Conservation (phyloP, 352 stramenopile species). For the Globisporangium nodosum region DNA sequence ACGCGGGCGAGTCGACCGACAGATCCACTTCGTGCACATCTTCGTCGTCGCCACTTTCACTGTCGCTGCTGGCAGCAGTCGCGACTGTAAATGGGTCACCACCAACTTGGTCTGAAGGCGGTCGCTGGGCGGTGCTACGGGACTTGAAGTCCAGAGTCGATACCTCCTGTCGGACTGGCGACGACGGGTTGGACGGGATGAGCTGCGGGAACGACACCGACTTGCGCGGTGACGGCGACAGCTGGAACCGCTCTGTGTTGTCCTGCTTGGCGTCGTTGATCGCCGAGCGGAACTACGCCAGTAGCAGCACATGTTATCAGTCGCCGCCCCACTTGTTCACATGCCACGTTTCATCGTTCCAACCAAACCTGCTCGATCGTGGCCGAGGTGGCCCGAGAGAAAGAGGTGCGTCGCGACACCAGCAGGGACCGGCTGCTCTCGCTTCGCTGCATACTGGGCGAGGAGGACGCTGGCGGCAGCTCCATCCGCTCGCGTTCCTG, state of each 20-base stretch:
- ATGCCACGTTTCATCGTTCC: not conserved
- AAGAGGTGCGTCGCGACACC: constrained; percentile 25
- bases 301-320: not conserved
- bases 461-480: too few species aligned
- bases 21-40: constrained; percentile 8
- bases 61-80: not conserved
- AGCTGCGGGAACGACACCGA: constrained; percentile 19
- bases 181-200: constrained; percentile 6
- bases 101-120: too few species aligned
- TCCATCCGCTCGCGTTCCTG: too few species aligned
- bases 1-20: constrained; percentile 6
- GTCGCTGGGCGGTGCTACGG: not conserved
- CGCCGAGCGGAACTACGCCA: constrained; percentile 8
- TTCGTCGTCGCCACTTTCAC: constrained; percentile 3
- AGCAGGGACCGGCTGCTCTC: constrained; percentile 6
- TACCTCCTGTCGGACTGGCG: constrained; percentile 3
- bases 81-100: not conserved
- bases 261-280: constrained; percentile 11
- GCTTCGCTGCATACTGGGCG: not conserved
- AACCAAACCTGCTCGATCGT: constrained; percentile 26
- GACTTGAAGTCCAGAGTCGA: not conserved
- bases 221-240: constrained; percentile 21
- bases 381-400: constrained; percentile 19
- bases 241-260: not conserved
- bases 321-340: not conserved